Evolutionary conservation across 495 filamentous ascomycete species (phyloP), one percentile per base, ranked within the genome.

Genomic region (Xylaria acuta): DNA sequence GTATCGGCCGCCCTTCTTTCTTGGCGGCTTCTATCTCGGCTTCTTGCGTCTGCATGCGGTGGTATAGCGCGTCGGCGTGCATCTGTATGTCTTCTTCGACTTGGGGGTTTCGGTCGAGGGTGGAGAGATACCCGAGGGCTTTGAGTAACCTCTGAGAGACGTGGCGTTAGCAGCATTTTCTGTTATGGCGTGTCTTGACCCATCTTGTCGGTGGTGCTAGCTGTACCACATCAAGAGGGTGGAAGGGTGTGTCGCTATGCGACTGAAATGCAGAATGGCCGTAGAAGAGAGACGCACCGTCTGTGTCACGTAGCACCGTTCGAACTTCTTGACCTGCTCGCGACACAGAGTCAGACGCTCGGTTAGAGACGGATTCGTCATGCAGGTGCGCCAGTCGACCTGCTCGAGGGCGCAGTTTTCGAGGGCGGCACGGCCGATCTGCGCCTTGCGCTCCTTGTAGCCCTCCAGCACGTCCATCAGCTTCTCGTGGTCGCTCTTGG

Each of bases 361-460:
- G 63, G 79, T 77, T 80, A 85, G 86, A 30, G 82, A 83, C 45
- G 94, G 94, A 53, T 82, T 84, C 68, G 86, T 83, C 83, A 93
- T 97, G 84, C 96, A 99, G 3, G 89, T 83, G 63, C 87, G 86
- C 82, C 95, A 87, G 32, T 87, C 90, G 75, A 90, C 82, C 80
- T 97, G 92, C 81, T 98, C 94, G 67, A 93, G 73, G 0, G 94
- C 92, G 83, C 96, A 99, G 80, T 98, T 99, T 84, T 98, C 97
- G 74, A 97, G 84, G 18, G 96, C 96, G 9, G 92, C 93, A 25
- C 88, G 86, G 25, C 93, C 92, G 66, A 98, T 93, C 67, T 87
- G 85, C 25, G 88, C 88, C 75, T 91, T 92, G 71, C 94, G 92
- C 77, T 92, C 88, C 81, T 97, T 97, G 86, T 91, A 94, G 30